Evolutionary conservation across 371 early-diverging fungal species (phyloP), one percentile per base, ranked within the genome.

Genomic region (Mortierella polycephala): DNA sequence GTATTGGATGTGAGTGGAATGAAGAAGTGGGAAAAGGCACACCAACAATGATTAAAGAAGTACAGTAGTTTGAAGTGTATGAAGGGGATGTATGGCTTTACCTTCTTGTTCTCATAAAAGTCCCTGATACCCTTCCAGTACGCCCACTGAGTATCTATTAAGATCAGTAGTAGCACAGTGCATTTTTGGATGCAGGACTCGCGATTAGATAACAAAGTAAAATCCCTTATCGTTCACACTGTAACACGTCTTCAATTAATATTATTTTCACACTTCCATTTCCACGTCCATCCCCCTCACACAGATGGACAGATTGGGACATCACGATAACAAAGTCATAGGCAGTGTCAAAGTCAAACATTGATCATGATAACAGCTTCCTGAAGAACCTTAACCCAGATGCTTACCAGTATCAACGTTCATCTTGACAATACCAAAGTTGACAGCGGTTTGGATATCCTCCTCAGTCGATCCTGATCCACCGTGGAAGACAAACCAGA

Each of bases 401-500:
- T n/a, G 46, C 62, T 58, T 76, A 84, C 91, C 93, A 55, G 93
- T 93, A 81, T 96, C 96, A 67, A 96, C 94, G 85, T 96, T 96
- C 96, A 96, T 96, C 92, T 96, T 96, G 86, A 96, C 87, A 55
- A 96, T 95, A 74, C 96, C 96, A 77, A 90, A 79, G 57, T 67
- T 56, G 56, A 96, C 95, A 54, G 96, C 96, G 20, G 90, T 91
- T 70, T 86, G 67, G 80, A 96, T 96, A 76, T 96, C 96, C 21
- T 89, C 67, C 75, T 89, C 85, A 61, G 93, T 85, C 51, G 95
- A 95, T 55, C 96, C 96, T 14, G 95, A 95, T 42, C 96, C 96
- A 74, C 96, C 96, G 85, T 96, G 96, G 94, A 96, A 96, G 72
- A 96, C 96, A 69, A 96, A 94, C 88, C 85, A 92, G 73, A 96